Evolutionary conservation across 2,329 filamentous ascomycete genomes (phyloP).

Genomic region (Aspergillus brunneoviolaceus): DNA sequence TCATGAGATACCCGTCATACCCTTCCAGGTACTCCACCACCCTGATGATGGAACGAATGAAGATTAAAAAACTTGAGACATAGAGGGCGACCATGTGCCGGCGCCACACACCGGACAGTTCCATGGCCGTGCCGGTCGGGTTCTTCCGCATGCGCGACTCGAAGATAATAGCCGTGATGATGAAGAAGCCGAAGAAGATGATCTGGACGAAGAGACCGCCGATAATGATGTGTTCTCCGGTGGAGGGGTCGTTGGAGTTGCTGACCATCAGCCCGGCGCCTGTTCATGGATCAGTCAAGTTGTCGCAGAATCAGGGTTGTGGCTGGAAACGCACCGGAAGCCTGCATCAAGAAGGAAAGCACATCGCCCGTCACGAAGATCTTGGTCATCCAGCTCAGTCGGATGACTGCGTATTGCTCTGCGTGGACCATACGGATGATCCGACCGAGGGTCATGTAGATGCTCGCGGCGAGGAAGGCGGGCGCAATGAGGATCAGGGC

Average conservation of each 20-base stretch:
- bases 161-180: constrained; percentile 26
- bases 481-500: constrained; percentile 30
- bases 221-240: constrained; percentile 30
- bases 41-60: constrained; percentile 32
- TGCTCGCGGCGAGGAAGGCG: constrained; percentile 30
- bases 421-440: constrained; percentile 29
- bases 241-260: constrained; percentile 15
- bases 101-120: constrained; percentile 33
- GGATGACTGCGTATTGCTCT: constrained; percentile 23
- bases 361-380: constrained; percentile 35
- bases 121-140: constrained; percentile 27
- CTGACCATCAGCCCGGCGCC: constrained; percentile 29
- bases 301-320: too few relatives aligned
- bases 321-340: constrained; percentile 20
- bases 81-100: constrained; percentile 35
- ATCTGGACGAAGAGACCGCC: constrained; percentile 35
- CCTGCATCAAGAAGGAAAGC: constrained; percentile 34
- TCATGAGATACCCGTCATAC: constrained; percentile 31
- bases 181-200: constrained; percentile 32
- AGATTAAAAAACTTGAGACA: constrained; percentile 26
- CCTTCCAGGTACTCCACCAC: constrained; percentile 34
- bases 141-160: constrained; percentile 28
- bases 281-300: constrained; percentile 9
- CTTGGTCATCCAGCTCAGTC: constrained; percentile 27
- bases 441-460: constrained; percentile 32